Conservation (phyloP, 768 basidiomycete genomes). For the Suillus decipiens region DNA sequence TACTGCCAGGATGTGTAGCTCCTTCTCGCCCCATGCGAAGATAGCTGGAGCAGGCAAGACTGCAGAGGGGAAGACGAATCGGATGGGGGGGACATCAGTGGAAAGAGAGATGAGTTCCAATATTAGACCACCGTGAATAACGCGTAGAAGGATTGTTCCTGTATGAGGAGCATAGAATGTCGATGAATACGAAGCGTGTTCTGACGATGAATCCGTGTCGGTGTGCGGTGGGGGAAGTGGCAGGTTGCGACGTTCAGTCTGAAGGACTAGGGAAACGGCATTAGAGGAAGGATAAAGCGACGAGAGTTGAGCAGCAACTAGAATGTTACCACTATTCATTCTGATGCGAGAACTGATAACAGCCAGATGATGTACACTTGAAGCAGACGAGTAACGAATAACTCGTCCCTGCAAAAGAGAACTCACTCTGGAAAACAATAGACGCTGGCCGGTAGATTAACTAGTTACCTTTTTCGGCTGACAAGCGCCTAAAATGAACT, state of each 20-base stretch:
- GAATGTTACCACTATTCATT: conserved; percentile 34
- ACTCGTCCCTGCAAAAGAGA: background rate
- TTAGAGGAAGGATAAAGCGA: conserved; percentile 57
- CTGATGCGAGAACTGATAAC: background rate
- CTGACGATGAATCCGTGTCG: conserved; percentile 48
- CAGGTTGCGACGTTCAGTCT: conserved; percentile 57
- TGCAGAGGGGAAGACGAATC: conserved; percentile 75
- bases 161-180: conserved; percentile 56
- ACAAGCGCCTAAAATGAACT: conserved; percentile 1
- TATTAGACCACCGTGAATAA: conserved; percentile 72
- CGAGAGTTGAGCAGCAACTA: conserved; percentile 65
- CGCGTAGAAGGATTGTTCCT: conserved; percentile 70
- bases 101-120: conserved; percentile 79
- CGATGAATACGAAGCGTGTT: conserved; percentile 73
- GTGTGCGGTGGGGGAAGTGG: conserved; percentile 47
- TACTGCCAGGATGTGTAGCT: conserved; percentile 71
- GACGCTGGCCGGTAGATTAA: background rate
- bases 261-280: conserved; percentile 52
- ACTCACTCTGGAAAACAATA: conserved; percentile 2
- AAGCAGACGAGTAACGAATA: background rate
- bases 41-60: conserved; percentile 67
- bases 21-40: conserved; percentile 46
- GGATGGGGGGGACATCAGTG: conserved; percentile 61
- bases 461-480: conserved; percentile 6
- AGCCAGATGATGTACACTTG: conserved; percentile 3